Base-by-base conservation (phyloP, 2,329 filamentous ascomycete species). In the Cladosporium sp. region DNA sequence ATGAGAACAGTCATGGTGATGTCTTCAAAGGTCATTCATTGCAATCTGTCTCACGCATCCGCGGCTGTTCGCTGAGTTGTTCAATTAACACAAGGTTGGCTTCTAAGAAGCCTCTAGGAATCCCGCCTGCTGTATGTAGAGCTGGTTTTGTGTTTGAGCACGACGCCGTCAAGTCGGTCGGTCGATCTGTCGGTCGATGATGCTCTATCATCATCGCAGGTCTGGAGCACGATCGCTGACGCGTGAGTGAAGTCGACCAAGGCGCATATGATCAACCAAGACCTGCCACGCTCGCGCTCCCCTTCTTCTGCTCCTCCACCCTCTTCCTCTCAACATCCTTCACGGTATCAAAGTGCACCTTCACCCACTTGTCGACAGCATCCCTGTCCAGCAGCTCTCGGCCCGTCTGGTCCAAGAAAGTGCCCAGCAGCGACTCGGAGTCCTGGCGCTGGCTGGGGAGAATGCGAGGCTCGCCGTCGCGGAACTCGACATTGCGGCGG, bases 401-500 rank as follows among this genome's bases (percentile, higher is more conserved):
- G 11, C 58, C 56, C 21, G 64, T 49, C 14, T 59, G 65, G 13
- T 57, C 64, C 34, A 72, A 34, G 58, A 73, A 66, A 26, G 57
- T 63, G 2, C 67, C 61, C 32, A 74, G 59, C 64, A 72, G 64
- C 2, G 71, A 70, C 26, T 72, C 69, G 13, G 67, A 11, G 32
- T 34, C 32, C 32, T 34, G 32, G n/a, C n/a, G n/a, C n/a, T n/a
- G n/a, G n/a, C n/a, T n/a, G n/a, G n/a, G n/a, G n/a, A 13, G 32
- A 10, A 11, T 34, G 32, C 28, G 28, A 7, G n/a, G n/a, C n/a
- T 58, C 23, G 0, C 64, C 67, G 32, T 68, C 32, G 8, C 7
- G 18, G 25, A 74, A 66, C 1, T 51, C 67, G 14, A 73, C 66
- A 66, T 70, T 72, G 18, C 73, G 66, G 23, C 70, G 70, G 23